Conservation (phyloP, 1,139 yeast species). For the Kazachstania sp. region DNA sequence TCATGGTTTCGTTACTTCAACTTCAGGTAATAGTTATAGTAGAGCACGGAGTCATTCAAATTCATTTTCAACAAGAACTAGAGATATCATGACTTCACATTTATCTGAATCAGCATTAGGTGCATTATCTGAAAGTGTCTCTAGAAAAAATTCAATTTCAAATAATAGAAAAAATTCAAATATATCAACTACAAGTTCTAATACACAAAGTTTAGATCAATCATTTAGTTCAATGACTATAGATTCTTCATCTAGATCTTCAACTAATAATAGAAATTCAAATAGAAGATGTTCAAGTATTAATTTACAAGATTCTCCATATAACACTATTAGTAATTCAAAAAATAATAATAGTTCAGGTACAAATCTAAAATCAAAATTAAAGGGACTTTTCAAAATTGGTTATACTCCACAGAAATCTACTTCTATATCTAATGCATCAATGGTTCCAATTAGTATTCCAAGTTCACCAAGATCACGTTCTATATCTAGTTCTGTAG, state of each 20-base stretch:
- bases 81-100: constrained; percentile 1
- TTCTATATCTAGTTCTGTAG: background rate
- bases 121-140: background rate
- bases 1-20: background rate
- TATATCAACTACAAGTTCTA: background rate
- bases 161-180: background rate
- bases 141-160: background rate
- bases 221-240: background rate
- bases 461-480: background rate
- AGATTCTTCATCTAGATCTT: background rate
- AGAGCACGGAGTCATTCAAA: background rate
- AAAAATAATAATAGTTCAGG: background rate
- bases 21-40: background rate
- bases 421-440: background rate
- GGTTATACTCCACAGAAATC: background rate
- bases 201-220: background rate
- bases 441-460: background rate
- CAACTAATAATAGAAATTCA: background rate
- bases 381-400: constrained; percentile 16
- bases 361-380: constrained; percentile 13
- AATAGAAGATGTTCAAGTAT: background rate
- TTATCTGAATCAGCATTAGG: background rate
- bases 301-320: constrained; percentile 5
- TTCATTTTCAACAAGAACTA: background rate
- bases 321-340: constrained; percentile 1